Evolutionary conservation across 129 eudicot species (phyloP), one percentile per base, ranked within the genome.

Genomic region (Flaveria linearis): DNA sequence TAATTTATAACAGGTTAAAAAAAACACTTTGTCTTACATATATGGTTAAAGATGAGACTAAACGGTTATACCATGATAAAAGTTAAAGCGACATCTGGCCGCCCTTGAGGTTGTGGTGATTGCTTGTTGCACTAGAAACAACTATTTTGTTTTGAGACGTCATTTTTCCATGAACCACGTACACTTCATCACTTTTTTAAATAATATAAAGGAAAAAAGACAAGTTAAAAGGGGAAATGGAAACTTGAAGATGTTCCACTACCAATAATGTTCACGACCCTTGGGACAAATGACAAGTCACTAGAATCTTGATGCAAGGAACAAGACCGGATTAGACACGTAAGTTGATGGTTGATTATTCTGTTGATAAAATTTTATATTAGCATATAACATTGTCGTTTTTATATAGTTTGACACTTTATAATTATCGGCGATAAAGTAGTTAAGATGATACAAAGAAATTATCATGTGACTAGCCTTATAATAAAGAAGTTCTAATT

Each of bases 131-230:
- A 49, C 71, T 18, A 58, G 25, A 46, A 61, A 33, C 72, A 61
- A 78, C 71, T 47, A 78, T 12, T 46, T 20, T 58, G 43, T 78
- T 72, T 62, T 4, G 49, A 47, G 45, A 15, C 75, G 84, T 74
- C 80, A 68, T 46, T 74, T 74, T 74, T 80, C 76, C 75, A 75
- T 65, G 79, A 79, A 80, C 79, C 83, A 80, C 22, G 22, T 20
- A 20, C 79, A 73, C 53, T 53, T 55, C 42, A 65, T 65, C 73
- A 13, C 60, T 39, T 20, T 46, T 20, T 46, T 71, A 28, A 58
- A 58, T 45, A 57, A 13, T 55, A 71, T 1, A 47, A 30, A 18
- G 26, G 15, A 7, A 69, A 61, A 13, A 12, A 26, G 36, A 30
- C 50, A 10, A 61, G 16, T 15, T 50, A 28, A 55, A 16, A 60